Evolutionary conservation across 306 rosid species (phyloP).

Genomic region (Acmispon strigosus): DNA sequence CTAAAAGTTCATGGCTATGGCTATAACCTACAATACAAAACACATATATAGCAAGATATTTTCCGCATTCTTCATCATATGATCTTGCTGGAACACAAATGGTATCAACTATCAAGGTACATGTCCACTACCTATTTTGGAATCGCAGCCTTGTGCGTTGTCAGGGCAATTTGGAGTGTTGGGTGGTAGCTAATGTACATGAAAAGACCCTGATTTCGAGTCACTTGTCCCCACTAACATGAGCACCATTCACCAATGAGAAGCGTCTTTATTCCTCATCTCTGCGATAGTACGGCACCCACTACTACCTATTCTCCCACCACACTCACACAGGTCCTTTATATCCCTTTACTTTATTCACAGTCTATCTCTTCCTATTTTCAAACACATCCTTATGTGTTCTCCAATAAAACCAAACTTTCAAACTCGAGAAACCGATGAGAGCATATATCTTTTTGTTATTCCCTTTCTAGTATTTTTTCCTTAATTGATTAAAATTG

Average conservation of each 20-base stretch:
- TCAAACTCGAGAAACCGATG: not conserved
- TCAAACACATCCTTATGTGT: not conserved
- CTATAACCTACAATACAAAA: too few species aligned
- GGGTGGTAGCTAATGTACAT: not conserved
- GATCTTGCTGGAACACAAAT: not conserved
- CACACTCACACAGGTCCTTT: not conserved
- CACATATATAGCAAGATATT: too few species aligned
- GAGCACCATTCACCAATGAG: slow-evolving; percentile 4
- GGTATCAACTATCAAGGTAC: not conserved
- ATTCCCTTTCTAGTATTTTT: too few species aligned
- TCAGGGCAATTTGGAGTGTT: slow-evolving; percentile 37
- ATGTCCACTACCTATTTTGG: slow-evolving; percentile 33
- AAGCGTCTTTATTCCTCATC: slow-evolving; percentile 31
- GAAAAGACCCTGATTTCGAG: not conserved
- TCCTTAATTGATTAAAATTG: too few species aligned
- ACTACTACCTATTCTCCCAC: not conserved
- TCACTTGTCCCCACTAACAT: slow-evolving; percentile 19
- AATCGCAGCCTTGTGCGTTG: slow-evolving; percentile 15
- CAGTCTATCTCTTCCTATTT: not conserved
- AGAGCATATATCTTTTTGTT: too few species aligned
- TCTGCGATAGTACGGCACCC: slow-evolving; percentile 1
- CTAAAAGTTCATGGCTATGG: too few species aligned
- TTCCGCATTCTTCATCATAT: too few species aligned
- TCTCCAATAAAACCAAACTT: not conserved
- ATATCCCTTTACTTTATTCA: not conserved